These are phyloP conservation scores for Colletotrichum simmondsii DNA, from an alignment of 2,329 filamentous ascomycete species.

Conservation along the genomic window DNA sequence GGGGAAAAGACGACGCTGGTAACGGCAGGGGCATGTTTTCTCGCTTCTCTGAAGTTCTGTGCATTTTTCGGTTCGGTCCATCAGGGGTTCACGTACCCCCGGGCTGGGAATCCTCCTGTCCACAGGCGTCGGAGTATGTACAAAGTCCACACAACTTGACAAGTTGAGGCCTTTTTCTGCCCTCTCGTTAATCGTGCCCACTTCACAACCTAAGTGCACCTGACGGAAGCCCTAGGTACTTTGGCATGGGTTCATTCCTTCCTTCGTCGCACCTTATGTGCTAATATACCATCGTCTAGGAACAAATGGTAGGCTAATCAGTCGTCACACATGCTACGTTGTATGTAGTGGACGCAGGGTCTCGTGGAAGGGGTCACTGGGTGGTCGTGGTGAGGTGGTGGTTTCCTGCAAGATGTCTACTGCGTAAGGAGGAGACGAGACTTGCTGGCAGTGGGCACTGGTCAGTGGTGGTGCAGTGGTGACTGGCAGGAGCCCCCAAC, in stretches of 20 bases:
- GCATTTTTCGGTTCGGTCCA: not conserved
- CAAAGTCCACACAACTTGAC: slow-evolving; percentile 8
- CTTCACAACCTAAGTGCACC: not conserved
- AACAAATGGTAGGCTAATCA: not conserved
- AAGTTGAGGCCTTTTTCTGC: slow-evolving; percentile 15
- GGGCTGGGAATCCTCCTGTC: slow-evolving; percentile 13
- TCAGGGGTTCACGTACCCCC: not conserved
- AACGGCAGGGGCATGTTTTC: slow-evolving; percentile 9
- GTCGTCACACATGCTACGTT: slow-evolving; percentile 26
- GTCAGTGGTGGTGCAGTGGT: not conserved
- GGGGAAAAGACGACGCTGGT: not conserved
- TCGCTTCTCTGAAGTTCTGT: slow-evolving; percentile 23
- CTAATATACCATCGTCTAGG: not conserved
- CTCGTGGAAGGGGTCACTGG: slow-evolving; percentile 3
- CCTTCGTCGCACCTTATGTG: not conserved
- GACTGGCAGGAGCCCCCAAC: not conserved
- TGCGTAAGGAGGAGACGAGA: not conserved
- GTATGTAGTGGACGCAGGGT: slow-evolving; percentile 16
- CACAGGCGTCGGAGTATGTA: too few relatives aligned
- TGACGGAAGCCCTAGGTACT: slow-evolving; percentile 1
- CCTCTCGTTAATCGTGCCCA: slow-evolving; percentile 9
- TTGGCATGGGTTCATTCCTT: not conserved
- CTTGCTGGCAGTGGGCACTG: not conserved
- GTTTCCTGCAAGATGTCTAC: not conserved
- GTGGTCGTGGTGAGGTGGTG: too few relatives aligned